Conservation (phyloP, 345 rosid genomes). For the Boechera retrofracta region DNA sequence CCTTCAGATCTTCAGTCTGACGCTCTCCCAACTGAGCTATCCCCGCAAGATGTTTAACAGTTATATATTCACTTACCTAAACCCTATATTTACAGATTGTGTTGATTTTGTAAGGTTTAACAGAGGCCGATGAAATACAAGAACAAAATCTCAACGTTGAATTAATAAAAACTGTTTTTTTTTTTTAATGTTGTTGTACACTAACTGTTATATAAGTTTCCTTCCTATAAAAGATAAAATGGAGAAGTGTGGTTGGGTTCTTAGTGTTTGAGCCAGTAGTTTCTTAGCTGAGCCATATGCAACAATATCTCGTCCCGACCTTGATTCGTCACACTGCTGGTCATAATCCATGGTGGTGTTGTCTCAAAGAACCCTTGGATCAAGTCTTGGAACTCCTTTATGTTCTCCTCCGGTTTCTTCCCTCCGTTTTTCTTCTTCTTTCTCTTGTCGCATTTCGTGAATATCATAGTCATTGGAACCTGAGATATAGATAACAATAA, state of each 20-base stretch:
- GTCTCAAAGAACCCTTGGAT: slow-evolving; percentile 77
- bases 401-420: slow-evolving; percentile 83
- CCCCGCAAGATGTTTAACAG: slow-evolving; percentile 48
- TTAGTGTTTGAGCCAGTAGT: slow-evolving; percentile 91
- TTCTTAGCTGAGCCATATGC: slow-evolving; percentile 94
- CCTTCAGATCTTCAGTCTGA: slow-evolving; percentile 84
- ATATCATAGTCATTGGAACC: slow-evolving; percentile 94
- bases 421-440: slow-evolving; percentile 95
- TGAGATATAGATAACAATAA: slow-evolving; percentile 30
- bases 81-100: background rate
- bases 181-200: background rate
- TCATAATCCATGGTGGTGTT: slow-evolving; percentile 98
- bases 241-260: slow-evolving; percentile 25
- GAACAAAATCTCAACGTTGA: slow-evolving; percentile 12
- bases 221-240: slow-evolving; percentile 11
- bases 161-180: slow-evolving; percentile 1
- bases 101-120: rapidly evolving
- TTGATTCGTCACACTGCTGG: slow-evolving; percentile 93
- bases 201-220: slow-evolving; percentile 1
- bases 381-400: slow-evolving; percentile 76
- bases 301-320: slow-evolving; percentile 96
- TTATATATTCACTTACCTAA: background rate
- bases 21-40: slow-evolving; percentile 99
- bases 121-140: background rate
- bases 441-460: slow-evolving; percentile 96